These are phyloP conservation scores for Colletotrichum chlorophyti DNA, from an alignment of 2,329 filamentous ascomycete species.

Conservation along the genomic window DNA sequence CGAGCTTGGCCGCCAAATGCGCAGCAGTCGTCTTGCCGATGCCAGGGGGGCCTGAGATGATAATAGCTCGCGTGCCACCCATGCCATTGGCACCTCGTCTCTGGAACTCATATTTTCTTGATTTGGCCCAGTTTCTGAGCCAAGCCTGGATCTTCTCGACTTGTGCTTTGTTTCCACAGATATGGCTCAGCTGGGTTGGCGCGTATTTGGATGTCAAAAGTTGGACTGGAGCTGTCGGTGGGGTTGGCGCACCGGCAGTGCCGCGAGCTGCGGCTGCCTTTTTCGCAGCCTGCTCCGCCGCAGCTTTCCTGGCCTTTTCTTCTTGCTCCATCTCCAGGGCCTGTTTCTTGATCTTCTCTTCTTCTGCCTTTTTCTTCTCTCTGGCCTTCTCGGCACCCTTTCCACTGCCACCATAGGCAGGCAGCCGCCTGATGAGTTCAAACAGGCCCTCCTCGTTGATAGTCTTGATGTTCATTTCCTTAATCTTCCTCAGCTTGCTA, in stretches of 20 bases:
- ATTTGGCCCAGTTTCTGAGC: conserved; percentile 83
- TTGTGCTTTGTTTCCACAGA: conserved; percentile 90
- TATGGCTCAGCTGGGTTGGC: conserved; percentile 81
- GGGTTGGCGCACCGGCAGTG: conserved; percentile 43
- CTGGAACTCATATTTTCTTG: conserved; percentile 82
- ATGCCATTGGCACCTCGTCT: conserved; percentile 83
- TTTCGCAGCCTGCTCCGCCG: conserved; percentile 59
- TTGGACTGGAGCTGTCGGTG: conserved; percentile 55
- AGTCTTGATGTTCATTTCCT: conserved; percentile 80
- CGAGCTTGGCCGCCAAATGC: conserved; percentile 89
- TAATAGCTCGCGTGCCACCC: conserved; percentile 85
- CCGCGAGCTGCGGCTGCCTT: conserved; percentile 55
- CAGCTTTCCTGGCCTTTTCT: conserved; percentile 66
- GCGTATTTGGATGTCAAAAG: conserved; percentile 97
- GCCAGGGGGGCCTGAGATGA: conserved; percentile 92
- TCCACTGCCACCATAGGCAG: conserved; percentile 85
- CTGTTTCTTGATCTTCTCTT: conserved; percentile 80
- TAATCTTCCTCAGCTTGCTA: conserved; percentile 89
- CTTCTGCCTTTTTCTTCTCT: conserved; percentile 84
- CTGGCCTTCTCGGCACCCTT: conserved; percentile 86
- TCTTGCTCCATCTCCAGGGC: conserved; percentile 86
- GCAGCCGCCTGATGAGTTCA: conserved; percentile 79
- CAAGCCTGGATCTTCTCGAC: conserved; percentile 91
- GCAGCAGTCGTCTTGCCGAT: conserved; percentile 98
- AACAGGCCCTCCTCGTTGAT: conserved; percentile 95